A percentile compares a stretch with the other conserved stretches of the same genome.
phyloP scores from a whole-genome alignment of 148 eudicot genomes.

The Drosera capensis region DNA sequence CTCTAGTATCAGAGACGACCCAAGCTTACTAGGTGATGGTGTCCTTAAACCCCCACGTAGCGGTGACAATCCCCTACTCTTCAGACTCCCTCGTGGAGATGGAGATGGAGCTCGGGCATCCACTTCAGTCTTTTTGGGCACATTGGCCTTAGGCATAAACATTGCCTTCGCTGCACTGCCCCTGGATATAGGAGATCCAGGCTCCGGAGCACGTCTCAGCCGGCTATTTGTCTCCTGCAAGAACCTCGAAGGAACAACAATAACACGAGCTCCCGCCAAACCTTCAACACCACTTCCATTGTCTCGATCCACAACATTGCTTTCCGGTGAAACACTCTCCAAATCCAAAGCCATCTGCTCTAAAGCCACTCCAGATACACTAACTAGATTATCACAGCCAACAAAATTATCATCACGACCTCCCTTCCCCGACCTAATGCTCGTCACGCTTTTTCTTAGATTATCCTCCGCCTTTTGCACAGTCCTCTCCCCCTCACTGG shows the following conservation, averaged over 20 bases:
- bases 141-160: conserved; percentile 14
- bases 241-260: conserved; percentile 40
- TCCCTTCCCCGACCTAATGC: conserved; percentile 2
- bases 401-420: conserved; percentile 4
- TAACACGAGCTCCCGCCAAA: conserved; percentile 29
- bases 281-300: conserved; percentile 10
- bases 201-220: conserved; percentile 24
- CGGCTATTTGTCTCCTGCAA: conserved; percentile 33
- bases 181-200: conserved; percentile 31
- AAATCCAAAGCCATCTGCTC: conserved; percentile 30
- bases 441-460: conserved; percentile 9
- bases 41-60: conserved; percentile 33
- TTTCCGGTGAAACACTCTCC: conserved; percentile 43
- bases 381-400: conserved; percentile 10
- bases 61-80: conserved; percentile 34
- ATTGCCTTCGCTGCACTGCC: conserved; percentile 11
- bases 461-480: conserved; percentile 7
- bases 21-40: conserved; percentile 25
- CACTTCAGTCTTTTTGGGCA: conserved; percentile 17
- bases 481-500: conserved; percentile 11
- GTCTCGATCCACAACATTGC: conserved; percentile 16
- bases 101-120: conserved; percentile 18
- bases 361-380: conserved; percentile 14
- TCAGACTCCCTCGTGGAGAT: conserved; percentile 25
- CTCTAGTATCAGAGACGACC: conserved; percentile 7